Percentiles rank a stretch among this genome's conserved stretches.
Conservation (phyloP, 2,329 filamentous ascomycete species). For the Albophoma yamanashiensis region DNA sequence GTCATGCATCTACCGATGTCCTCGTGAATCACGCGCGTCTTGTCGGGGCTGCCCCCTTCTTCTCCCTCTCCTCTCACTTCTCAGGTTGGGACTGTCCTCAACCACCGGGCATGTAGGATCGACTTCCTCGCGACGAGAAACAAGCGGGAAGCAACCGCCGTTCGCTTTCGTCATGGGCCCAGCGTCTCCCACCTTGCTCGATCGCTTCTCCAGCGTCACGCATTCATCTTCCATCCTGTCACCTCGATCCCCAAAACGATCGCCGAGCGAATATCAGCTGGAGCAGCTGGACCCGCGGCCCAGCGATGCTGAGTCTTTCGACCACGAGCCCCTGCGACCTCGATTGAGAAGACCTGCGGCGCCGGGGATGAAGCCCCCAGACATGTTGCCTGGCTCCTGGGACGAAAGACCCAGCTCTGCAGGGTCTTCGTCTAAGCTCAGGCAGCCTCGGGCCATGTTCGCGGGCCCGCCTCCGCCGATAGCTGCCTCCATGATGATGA, state of each 20-base stretch:
- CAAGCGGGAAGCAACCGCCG: background rate
- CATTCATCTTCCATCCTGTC: constrained; percentile 15
- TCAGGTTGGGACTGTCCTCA: background rate
- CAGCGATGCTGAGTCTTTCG: constrained; percentile 12
- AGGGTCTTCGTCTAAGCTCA: constrained; percentile 19
- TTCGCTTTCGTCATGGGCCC: background rate
- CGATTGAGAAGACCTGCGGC: constrained; percentile 10
- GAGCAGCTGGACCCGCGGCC: constrained; percentile 26
- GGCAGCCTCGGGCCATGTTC: constrained; percentile 27
- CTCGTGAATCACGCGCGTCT: background rate
- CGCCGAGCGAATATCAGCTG: constrained; percentile 25
- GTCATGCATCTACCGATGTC: background rate
- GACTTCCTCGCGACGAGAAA: background rate
- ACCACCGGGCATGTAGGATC: background rate
- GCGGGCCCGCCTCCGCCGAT: constrained; percentile 41
- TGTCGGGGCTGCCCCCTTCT: background rate
- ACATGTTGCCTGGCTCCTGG: constrained; percentile 8
- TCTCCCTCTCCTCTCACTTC: background rate
- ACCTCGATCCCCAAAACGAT: constrained; percentile 11
- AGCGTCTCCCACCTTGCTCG: constrained; percentile 16
- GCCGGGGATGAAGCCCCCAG: background rate
- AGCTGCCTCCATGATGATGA: constrained; percentile 27
- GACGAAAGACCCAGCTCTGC: constrained; percentile 14
- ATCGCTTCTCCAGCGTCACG: constrained; percentile 14
- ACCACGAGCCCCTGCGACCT: constrained; percentile 11